Percentiles rank a stretch among this genome's conserved stretches.
phyloP scores from a whole-genome alignment of 2,329 filamentous ascomycete species.

The Arthrobotrys sphaeroides region DNA sequence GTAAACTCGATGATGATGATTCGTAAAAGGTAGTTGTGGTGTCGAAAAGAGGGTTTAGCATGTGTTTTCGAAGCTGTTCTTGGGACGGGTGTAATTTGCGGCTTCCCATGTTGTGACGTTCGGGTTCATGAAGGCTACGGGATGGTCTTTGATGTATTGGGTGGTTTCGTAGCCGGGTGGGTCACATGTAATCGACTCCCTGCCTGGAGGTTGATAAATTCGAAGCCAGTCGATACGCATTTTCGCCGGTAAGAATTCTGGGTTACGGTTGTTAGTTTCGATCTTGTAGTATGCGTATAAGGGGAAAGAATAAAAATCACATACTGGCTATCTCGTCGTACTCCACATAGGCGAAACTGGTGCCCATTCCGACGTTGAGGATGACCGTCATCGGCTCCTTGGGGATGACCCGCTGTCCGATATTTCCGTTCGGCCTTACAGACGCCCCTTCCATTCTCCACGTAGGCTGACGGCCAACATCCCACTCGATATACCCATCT shows the following conservation, averaged over 20 bases:
- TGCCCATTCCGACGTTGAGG: slow-evolving; percentile 67
- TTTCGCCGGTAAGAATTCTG: slow-evolving; percentile 62
- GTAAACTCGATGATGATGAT: background rate
- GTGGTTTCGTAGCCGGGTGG: slow-evolving; percentile 67
- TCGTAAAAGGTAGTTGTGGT: background rate
- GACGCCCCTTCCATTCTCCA: slow-evolving; percentile 66
- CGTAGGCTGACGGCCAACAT: slow-evolving; percentile 65
- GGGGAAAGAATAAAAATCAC: background rate
- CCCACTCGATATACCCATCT: slow-evolving; percentile 66
- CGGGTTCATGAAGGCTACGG: slow-evolving; percentile 64
- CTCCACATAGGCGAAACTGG: slow-evolving; percentile 65
- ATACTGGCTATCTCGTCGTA: slow-evolving; percentile 56
- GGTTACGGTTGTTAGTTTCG: slow-evolving; percentile 1
- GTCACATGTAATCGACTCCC: slow-evolving; percentile 67
- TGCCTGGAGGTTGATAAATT: slow-evolving; percentile 66
- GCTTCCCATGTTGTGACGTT: slow-evolving; percentile 63
- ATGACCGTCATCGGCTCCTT: slow-evolving; percentile 68
- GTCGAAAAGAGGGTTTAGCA: slow-evolving; percentile 9
- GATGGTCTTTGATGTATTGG: slow-evolving; percentile 65
- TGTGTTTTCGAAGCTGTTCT: slow-evolving; percentile 51
- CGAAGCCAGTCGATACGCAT: slow-evolving; percentile 68
- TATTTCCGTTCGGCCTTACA: slow-evolving; percentile 67
- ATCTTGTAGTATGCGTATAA: background rate
- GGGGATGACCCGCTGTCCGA: slow-evolving; percentile 63
- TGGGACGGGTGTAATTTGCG: slow-evolving; percentile 42